Base-by-base conservation (phyloP, 345 rosid species). In the Excoecaria agallocha region DNA sequence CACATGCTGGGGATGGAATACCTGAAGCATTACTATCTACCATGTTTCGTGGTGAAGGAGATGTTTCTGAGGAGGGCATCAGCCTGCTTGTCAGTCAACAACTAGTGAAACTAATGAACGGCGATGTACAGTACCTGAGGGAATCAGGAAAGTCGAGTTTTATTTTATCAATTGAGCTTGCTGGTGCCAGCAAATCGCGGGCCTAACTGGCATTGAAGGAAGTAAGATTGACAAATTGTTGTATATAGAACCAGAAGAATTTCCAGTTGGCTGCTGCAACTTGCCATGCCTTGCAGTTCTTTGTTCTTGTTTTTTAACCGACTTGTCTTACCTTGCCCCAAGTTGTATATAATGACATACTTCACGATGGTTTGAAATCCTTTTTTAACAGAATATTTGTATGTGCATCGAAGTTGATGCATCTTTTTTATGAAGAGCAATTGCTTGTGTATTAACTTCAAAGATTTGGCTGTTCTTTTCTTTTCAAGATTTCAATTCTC, bases 101-200 rank as follows among this genome's bases (percentile, higher is more conserved):
- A 72, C 79, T 94, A 74, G 85, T 87, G 75, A 92, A 88, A 82
- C 90, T 92, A 65, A 92, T 94, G 97, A 91, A 87, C 69, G 97
- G 98, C 81, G 97, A 87, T 80, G 94, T 88, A 30, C 91, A 87
- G 79, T 94, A 92, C 83, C 71, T 93, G 74, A 88, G 94, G 82
- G 97, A 92, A 84, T 91, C 91, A 12, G 93, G 90, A 35, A 91
- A 84, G 73, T 87, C 95, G 1, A 87, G 88, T 73, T 87, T 89
- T 81, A 86, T 89, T 57, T 57, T 92, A 75, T 72, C 84, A 11
- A 86, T 88, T 5, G 97, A 87, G 78, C 95, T 89, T 41, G 97
- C 97, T 55, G 93, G 88, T 22, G 86, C 89, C 70, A 71, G 72
- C 24, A 65, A 72, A 58, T 55, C 69, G 15, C 43, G 63, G 57